Evolutionary conservation across 2,329 filamentous ascomycete genomes (phyloP), one percentile per base, ranked within the genome.

Genomic region (Cladosporium phlei): DNA sequence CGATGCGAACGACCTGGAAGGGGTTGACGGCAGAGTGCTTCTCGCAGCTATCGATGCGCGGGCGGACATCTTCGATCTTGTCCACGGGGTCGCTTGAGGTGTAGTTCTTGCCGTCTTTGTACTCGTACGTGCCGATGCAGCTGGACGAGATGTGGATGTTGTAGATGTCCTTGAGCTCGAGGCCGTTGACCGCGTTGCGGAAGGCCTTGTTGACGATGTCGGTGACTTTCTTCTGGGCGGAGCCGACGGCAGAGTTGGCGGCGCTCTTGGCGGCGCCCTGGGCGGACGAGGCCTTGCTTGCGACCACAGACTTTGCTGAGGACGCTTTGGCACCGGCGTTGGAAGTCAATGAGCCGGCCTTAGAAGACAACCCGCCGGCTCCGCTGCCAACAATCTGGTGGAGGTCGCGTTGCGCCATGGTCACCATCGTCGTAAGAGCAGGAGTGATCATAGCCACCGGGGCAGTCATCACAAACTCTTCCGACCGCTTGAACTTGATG

Each of bases 141-240:
- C 77, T 77, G 54, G 78, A 72, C 63, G 80, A 73, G 49, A 83
- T 59, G 59, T 84, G 79, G 19, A 79, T 68, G 16, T 72, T 74
- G 66, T 83, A 83, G 64, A 78, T 83, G 59, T 81, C 75, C 20
- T 76, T 67, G 30, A 82, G 68, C 28, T 77, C 73, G 14, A 80
- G 61, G 11, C 68, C 63, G 27, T 69, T 61, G 34, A 74, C 69
- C 20, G 77, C 61, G 44, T 67, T 52, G 16, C 49, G 47, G 48
- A 59, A 61, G n/a, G 54, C 54, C n/a, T 61, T 63, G 55, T 66
- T 66, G 34, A 70, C 56, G 2, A 66, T 54, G 29, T 65, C 61
- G 56, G 74, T 65, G 45, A 77, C 58, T 30, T 66, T 61, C 46
- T 68, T 63, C 46, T 69, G 61, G 34, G 68, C 55, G 44, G 59